Percentiles rank a stretch among this genome's conserved stretches.
These are phyloP conservation scores for Rutstroemia sp. DNA, from an alignment of 2,329 filamentous ascomycete genomes.

Conservation along the genomic window DNA sequence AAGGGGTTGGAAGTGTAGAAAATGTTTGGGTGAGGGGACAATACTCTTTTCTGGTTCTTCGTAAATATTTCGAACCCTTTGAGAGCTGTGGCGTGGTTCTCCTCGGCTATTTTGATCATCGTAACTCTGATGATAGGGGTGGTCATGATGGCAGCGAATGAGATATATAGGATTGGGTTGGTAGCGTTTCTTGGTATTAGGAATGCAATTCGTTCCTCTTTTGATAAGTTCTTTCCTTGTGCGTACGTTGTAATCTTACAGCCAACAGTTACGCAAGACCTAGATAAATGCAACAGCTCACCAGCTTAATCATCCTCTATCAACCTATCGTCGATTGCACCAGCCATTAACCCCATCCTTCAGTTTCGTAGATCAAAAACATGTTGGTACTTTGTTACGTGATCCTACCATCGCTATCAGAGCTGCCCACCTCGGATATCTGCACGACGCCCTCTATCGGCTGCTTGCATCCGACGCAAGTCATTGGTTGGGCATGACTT, in stretches of 20 bases:
- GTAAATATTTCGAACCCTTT: conserved; percentile 13
- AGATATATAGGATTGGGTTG: not conserved
- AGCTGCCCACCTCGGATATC: not conserved
- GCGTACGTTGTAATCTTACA: too few species aligned
- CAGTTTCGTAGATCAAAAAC: not conserved
- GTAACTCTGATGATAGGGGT: conserved; percentile 11
- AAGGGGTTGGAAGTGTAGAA: not conserved
- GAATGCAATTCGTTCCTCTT: too few species aligned
- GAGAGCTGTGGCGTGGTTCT: conserved; percentile 8
- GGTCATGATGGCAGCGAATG: not conserved
- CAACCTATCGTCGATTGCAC: too few species aligned
- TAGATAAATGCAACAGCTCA: too few species aligned
- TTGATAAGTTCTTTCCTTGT: too few species aligned
- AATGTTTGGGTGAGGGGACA: not conserved
- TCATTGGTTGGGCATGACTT: not conserved
- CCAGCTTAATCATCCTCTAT: too few species aligned
- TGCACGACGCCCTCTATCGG: not conserved
- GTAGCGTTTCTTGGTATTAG: not conserved
- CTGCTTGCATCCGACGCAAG: not conserved
- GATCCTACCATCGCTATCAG: not conserved
- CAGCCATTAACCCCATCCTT: not conserved
- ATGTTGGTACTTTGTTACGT: not conserved
- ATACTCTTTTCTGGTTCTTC: conserved; percentile 13
- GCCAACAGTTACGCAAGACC: too few species aligned
- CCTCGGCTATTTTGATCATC: conserved; percentile 13